phyloP scores from a whole-genome alignment of 2,329 filamentous ascomycete genomes.

The Dactylellina sp. region DNA sequence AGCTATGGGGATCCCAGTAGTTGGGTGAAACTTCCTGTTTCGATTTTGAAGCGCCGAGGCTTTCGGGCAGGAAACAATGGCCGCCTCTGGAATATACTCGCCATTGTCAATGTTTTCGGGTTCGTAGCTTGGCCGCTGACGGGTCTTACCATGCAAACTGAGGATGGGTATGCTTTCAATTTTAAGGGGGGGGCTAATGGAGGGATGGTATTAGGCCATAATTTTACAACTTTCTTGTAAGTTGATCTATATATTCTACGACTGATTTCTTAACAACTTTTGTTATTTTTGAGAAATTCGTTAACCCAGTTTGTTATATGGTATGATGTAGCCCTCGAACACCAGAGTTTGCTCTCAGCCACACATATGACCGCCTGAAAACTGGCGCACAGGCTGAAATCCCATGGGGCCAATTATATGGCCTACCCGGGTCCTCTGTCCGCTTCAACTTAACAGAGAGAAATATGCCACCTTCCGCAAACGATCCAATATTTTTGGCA shows the following conservation, averaged over 20 bases:
- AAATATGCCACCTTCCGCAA: slow-evolving; percentile 5
- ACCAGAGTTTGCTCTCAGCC: not conserved
- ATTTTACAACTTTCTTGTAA: slow-evolving; percentile 8
- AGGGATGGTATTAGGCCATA: slow-evolving; percentile 10
- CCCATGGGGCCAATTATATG: slow-evolving; percentile 17
- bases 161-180: slow-evolving; percentile 10
- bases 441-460: not conserved
- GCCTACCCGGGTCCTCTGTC: not conserved
- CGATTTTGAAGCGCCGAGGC: not conserved
- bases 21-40: not conserved
- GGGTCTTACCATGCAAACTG: slow-evolving; percentile 33
- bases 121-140: slow-evolving; percentile 28
- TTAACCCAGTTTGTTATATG: too few relatives aligned
- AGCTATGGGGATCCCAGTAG: slow-evolving; percentile 15
- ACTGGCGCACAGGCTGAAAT: not conserved
- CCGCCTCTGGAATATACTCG: slow-evolving; percentile 13
- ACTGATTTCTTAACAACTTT: not conserved
- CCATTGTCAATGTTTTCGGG: slow-evolving; percentile 1
- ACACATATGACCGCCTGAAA: not conserved
- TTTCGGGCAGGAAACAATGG: slow-evolving; percentile 5
- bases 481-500: slow-evolving; percentile 7
- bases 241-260: not conserved
- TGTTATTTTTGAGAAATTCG: not conserved
- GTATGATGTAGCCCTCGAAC: slow-evolving; percentile 1
- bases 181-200: not conserved